Evolutionary conservation across 2,329 filamentous ascomycete species (phyloP).

Genomic region (Pleurostoma richardsiae): DNA sequence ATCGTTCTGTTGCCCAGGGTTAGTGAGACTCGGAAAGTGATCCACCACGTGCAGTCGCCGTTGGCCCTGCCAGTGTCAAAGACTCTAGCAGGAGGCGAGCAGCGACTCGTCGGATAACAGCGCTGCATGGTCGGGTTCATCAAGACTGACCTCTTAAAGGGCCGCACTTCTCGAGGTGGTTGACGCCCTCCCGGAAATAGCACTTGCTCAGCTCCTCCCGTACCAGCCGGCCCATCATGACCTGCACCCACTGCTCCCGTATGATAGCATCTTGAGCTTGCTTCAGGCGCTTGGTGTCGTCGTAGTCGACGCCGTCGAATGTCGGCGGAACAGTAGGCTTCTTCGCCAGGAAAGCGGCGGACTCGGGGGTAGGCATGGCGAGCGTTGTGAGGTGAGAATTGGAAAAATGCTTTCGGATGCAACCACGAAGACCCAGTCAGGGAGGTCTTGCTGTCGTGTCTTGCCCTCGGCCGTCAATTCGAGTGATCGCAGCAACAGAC

Average conservation of each 20-base stretch:
- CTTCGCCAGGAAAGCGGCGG: constrained; percentile 73
- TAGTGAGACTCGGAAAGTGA: too few relatives aligned
- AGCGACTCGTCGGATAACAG: too few relatives aligned
- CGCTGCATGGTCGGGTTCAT: too few relatives aligned
- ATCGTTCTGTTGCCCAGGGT: constrained; percentile 54
- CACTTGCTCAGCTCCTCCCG: constrained; percentile 81
- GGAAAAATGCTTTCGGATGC: not conserved
- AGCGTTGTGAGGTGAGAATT: not conserved
- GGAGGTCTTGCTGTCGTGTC: too few relatives aligned
- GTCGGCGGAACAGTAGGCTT: constrained; percentile 79
- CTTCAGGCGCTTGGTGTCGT: constrained; percentile 76
- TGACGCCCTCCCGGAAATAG: constrained; percentile 78
- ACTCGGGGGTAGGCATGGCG: constrained; percentile 78
- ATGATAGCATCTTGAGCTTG: constrained; percentile 77
- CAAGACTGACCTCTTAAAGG: constrained; percentile 66
- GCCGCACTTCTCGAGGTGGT: constrained; percentile 85
- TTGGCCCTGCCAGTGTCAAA: too few relatives aligned
- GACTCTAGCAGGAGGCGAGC: too few relatives aligned
- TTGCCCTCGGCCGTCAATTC: too few relatives aligned
- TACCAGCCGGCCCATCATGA: constrained; percentile 83
- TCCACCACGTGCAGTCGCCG: too few relatives aligned
- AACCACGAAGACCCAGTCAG: constrained; percentile 2
- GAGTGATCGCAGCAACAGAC: not conserved
- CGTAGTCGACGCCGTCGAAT: constrained; percentile 83
- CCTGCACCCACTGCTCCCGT: constrained; percentile 82